phyloP scores from a whole-genome alignment of 192 early-diverging fungal species.

The Phlyctochytrium bullatum region DNA sequence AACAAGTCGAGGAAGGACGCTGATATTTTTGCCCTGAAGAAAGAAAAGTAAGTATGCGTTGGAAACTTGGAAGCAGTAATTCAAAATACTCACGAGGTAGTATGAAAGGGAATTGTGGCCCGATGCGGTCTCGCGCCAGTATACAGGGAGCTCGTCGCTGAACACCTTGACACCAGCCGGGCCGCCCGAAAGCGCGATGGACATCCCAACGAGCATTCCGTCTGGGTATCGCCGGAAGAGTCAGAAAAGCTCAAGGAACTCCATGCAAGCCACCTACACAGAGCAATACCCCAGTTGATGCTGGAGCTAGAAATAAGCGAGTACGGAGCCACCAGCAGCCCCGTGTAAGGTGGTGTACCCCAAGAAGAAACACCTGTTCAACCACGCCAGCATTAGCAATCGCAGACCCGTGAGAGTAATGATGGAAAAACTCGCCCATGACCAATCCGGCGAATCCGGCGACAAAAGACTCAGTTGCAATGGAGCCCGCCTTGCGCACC shows the following conservation, averaged over 20 bases:
- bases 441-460: constrained; percentile 34
- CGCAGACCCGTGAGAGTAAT: constrained; percentile 38
- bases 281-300: neutral
- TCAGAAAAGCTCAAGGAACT: neutral
- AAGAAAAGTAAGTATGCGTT: neutral
- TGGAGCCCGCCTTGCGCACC: constrained; percentile 8
- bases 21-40: constrained; percentile 22
- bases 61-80: too few species aligned
- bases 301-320: neutral
- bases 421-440: constrained; percentile 34
- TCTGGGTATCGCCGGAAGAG: neutral
- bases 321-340: neutral
- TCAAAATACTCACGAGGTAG: constrained; percentile 18
- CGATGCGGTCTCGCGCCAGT: constrained; percentile 39
- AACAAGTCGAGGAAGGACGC: constrained; percentile 19
- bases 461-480: constrained; percentile 42
- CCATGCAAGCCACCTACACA: neutral
- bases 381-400: constrained; percentile 29
- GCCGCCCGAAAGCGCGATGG: constrained; percentile 30
- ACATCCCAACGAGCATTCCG: constrained; percentile 19
- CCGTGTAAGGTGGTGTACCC: constrained; percentile 3
- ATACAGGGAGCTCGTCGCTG: constrained; percentile 41
- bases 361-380: constrained; percentile 23
- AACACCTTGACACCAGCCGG: constrained; percentile 49
- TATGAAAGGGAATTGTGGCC: constrained; percentile 29